Conservation (phyloP, 75 land plant species). For the Ceratopteris richardii region DNA sequence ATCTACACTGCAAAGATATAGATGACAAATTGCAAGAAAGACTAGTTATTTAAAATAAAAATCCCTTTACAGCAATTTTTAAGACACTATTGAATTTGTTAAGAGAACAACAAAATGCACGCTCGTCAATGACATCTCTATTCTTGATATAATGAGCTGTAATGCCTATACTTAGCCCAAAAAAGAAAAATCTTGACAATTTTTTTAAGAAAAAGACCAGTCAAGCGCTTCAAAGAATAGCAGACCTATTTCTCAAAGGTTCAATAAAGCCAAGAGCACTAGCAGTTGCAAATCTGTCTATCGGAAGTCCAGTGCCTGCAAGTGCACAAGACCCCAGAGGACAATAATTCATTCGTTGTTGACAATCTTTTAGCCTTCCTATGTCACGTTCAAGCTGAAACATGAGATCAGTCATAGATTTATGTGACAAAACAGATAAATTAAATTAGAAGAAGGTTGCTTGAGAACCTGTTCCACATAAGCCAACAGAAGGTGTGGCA, state of each 20-base stretch:
- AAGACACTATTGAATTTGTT: too few relatives aligned
- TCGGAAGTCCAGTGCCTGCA: slow-evolving; percentile 97
- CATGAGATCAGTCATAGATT: neutral
- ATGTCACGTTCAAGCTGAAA: slow-evolving; percentile 87
- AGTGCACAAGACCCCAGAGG: slow-evolving; percentile 98
- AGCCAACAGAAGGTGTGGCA: slow-evolving; percentile 85
- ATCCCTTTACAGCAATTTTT: too few relatives aligned
- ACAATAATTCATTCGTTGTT: slow-evolving; percentile 63
- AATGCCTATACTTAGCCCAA: too few relatives aligned
- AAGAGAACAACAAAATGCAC: too few relatives aligned
- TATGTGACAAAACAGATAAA: neutral
- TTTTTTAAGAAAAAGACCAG: too few relatives aligned
- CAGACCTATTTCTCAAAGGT: slow-evolving; percentile 97
- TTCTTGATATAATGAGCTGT: too few relatives aligned
- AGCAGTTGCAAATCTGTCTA: slow-evolving; percentile 79
- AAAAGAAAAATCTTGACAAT: too few relatives aligned
- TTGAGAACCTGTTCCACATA: slow-evolving; percentile 82
- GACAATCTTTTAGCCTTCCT: slow-evolving; percentile 63
- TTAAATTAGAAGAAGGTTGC: neutral
- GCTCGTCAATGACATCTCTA: too few relatives aligned
- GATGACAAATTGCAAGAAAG: too few relatives aligned
- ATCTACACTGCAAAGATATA: slow-evolving; percentile 91
- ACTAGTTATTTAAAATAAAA: too few relatives aligned
- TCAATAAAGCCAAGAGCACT: slow-evolving; percentile 70
- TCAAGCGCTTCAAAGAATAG: too few relatives aligned